Evolutionary conservation across 2,329 filamentous ascomycete genomes (phyloP), one percentile per base, ranked within the genome.

Genomic region (Biscogniauxia sp.): DNA sequence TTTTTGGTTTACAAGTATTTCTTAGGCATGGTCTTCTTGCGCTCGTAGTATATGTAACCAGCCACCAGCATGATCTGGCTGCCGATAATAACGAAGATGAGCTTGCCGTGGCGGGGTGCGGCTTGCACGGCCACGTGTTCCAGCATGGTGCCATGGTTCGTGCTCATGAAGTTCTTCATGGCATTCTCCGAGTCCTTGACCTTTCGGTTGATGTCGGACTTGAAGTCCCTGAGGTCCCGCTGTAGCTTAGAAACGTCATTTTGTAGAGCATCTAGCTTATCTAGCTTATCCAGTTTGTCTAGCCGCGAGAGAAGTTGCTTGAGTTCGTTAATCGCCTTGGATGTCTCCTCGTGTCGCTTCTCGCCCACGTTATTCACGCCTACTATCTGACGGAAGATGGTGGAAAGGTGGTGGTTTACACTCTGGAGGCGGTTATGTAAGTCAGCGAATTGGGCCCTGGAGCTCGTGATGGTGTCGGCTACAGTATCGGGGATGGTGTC

Each of bases 381-480:
- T 11, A 82, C 78, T 50, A 89, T 75, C 59, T 85, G 77, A 51
- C 81, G 82, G 74, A 86, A 87, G 59, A 92, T 79, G 66, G 82
- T 83, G 20, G 82, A 81, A 51, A 92, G 78, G 69, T 90, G 87
- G 75, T 92, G 88, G 74, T 86, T 87, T 61, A 92, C 80, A 67
- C 80, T 82, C 74, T 93, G 92, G 19, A 98, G 79, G 32, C 93
- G 90, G 78, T 90, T 90, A 79, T 96, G 90, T 15, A 98, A 82
- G 73, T 97, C 93, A 37, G 84, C 82, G 72, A 97, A 94, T 75
- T 97, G 92, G 13, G 78, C 77, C 67, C 77, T 77, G 65, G 82
- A 82, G 52, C 77, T 80, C 20, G 77, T 75, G 70, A 83, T 82
- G 32, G 72, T 69, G 53, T 82, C 78, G 55, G 84, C 74, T 37